Conservation (phyloP, 2,329 filamentous ascomycete genomes). For the Alternaria metachromatica region DNA sequence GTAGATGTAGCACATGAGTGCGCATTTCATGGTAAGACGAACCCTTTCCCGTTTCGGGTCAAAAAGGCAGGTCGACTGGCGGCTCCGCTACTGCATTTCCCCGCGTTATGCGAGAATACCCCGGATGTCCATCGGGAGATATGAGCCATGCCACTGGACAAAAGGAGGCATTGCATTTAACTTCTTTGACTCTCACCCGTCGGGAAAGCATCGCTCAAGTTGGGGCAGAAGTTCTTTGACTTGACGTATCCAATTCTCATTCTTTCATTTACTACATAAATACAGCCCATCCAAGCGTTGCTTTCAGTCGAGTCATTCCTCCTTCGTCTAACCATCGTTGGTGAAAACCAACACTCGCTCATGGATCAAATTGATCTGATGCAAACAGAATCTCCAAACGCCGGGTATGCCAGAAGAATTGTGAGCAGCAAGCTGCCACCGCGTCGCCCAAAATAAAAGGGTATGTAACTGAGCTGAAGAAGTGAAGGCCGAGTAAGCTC, state of each 20-base stretch:
- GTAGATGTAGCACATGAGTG: background rate
- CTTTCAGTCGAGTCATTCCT: constrained; percentile 18
- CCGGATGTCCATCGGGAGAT: constrained; percentile 8
- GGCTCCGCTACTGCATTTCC: constrained; percentile 9
- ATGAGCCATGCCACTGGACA: background rate
- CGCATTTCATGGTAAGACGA: background rate
- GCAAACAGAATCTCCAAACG: constrained; percentile 34
- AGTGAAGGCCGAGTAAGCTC: constrained; percentile 34
- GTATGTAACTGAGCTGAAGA: constrained; percentile 40
- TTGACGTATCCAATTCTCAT: constrained; percentile 27
- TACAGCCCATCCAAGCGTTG: constrained; percentile 32
- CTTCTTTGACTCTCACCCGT: background rate
- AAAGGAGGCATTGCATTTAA: background rate
- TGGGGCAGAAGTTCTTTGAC: background rate
- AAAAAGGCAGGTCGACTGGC: constrained; percentile 1
- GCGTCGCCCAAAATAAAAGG: constrained; percentile 28
- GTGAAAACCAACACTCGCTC: constrained; percentile 9
- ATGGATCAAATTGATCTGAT: constrained; percentile 19
- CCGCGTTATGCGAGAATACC: constrained; percentile 21
- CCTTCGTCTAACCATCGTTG: constrained; percentile 12
- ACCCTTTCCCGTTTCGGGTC: constrained; percentile 3
- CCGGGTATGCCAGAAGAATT: constrained; percentile 39
- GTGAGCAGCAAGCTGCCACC: constrained; percentile 34
- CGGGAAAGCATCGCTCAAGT: background rate
- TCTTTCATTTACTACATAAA: constrained; percentile 36